Evolutionary conservation across 257 asterid species (phyloP).

Genomic region (Solanum sejunctum): DNA sequence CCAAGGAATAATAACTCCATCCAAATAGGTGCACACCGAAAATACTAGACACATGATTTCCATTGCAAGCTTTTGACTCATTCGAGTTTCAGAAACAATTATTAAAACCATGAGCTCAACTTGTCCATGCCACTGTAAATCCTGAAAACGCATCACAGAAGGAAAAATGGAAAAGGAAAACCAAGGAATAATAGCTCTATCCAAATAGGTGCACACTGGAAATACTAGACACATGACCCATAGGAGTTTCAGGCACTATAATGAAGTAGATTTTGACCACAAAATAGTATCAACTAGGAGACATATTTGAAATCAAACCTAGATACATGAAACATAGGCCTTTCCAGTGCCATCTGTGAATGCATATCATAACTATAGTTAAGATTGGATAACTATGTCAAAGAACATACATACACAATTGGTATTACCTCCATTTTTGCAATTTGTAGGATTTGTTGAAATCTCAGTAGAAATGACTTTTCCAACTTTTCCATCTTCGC

Average conservation of each 20-base stretch:
- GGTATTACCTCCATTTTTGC: constrained; percentile 36
- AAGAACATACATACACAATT: neutral
- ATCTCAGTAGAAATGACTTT: constrained; percentile 29
- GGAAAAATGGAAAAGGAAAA: neutral
- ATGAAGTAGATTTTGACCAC: neutral
- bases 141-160: neutral
- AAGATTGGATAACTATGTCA: neutral
- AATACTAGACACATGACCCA: neutral
- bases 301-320: neutral
- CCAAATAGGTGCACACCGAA: neutral
- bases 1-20: neutral
- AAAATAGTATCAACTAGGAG: neutral
- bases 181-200: neutral
- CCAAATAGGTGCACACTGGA: neutral
- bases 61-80: neutral
- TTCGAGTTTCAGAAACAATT: neutral
- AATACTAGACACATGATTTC: neutral
- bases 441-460: constrained; percentile 31
- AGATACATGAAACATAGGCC: neutral
- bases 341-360: neutral
- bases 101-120: neutral
- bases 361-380: neutral
- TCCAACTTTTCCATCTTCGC: constrained; percentile 28
- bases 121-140: neutral
- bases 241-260: neutral